phyloP scores from a whole-genome alignment of 2,329 filamentous ascomycete genomes.

The Fusarium incarnatum region DNA sequence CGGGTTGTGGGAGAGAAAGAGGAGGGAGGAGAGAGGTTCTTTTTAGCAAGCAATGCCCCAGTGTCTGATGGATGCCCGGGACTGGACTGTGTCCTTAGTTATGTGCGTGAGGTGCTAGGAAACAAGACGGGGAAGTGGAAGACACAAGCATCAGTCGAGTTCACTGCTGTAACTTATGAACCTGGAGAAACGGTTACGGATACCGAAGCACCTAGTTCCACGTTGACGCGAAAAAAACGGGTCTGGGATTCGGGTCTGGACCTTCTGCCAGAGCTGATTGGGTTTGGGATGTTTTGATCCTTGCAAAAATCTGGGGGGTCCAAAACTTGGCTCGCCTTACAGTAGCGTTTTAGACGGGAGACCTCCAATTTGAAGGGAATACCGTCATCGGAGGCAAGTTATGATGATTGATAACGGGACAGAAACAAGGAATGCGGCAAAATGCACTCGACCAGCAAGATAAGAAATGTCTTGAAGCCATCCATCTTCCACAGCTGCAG shows the following conservation, averaged over 20 bases:
- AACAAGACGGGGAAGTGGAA: conserved; percentile 21
- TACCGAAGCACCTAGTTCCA: conserved; percentile 37
- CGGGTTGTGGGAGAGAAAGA: conserved; percentile 33
- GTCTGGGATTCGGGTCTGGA: conserved; percentile 29
- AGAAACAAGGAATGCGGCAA: conserved; percentile 22
- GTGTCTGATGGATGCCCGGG: neutral
- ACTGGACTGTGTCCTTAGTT: conserved; percentile 14
- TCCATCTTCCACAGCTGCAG: neutral
- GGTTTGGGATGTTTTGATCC: conserved; percentile 20
- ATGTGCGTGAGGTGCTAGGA: conserved; percentile 16
- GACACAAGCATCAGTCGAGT: conserved; percentile 5
- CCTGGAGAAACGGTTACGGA: conserved; percentile 39
- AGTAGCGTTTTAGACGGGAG: conserved; percentile 9
- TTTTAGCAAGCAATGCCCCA: conserved; percentile 8
- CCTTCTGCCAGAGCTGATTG: conserved; percentile 30
- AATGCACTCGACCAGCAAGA: neutral
- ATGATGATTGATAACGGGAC: conserved; percentile 30
- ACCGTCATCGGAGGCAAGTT: conserved; percentile 31
- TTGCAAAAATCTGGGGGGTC: conserved; percentile 36
- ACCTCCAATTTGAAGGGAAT: neutral
- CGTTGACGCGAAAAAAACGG: conserved; percentile 42
- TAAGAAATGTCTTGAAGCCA: neutral
- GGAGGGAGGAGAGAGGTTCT: conserved; percentile 7
- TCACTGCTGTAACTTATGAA: conserved; percentile 11
- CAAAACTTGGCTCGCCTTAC: conserved; percentile 36